Conservation (phyloP, 2,329 filamentous ascomycete species). For the Neofusicoccum umdonicola region DNA sequence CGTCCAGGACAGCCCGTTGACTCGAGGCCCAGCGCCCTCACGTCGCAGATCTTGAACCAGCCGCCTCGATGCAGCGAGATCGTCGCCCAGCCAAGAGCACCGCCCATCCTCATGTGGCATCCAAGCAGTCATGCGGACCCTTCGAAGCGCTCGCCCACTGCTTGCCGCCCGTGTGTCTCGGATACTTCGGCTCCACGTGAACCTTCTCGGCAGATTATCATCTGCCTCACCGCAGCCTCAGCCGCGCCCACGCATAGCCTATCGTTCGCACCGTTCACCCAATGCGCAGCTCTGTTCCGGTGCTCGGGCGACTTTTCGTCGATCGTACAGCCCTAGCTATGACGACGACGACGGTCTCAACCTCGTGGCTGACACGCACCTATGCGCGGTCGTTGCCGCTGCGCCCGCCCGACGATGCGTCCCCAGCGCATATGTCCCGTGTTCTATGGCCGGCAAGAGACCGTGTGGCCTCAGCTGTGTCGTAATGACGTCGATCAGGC, state of each 20-base stretch:
- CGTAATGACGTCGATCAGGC: neutral
- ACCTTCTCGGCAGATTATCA: neutral
- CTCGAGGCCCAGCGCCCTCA: neutral
- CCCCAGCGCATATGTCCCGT: neutral
- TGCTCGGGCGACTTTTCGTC: neutral
- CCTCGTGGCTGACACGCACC: neutral
- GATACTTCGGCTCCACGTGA: slow-evolving; percentile 6
- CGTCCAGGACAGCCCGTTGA: neutral
- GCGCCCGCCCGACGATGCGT: neutral
- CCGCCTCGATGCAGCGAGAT: slow-evolving; percentile 7
- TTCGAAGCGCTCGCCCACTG: neutral
- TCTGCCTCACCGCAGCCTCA: neutral
- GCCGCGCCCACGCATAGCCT: neutral
- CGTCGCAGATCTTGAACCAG: slow-evolving; percentile 9
- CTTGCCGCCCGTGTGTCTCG: neutral
- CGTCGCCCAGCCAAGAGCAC: slow-evolving; percentile 3
- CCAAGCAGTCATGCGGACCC: slow-evolving; percentile 3
- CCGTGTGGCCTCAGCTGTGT: neutral
- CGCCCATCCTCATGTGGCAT: slow-evolving; percentile 5
- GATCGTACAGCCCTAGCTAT: neutral
- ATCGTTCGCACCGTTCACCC: neutral
- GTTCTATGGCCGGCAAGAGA: neutral
- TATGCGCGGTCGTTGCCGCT: neutral
- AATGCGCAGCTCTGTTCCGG: neutral
- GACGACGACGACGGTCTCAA: neutral